Evolutionary conservation across 2,329 filamentous ascomycete genomes (phyloP), one percentile per base, ranked within the genome.

Genomic region (Fusarium camptoceras): DNA sequence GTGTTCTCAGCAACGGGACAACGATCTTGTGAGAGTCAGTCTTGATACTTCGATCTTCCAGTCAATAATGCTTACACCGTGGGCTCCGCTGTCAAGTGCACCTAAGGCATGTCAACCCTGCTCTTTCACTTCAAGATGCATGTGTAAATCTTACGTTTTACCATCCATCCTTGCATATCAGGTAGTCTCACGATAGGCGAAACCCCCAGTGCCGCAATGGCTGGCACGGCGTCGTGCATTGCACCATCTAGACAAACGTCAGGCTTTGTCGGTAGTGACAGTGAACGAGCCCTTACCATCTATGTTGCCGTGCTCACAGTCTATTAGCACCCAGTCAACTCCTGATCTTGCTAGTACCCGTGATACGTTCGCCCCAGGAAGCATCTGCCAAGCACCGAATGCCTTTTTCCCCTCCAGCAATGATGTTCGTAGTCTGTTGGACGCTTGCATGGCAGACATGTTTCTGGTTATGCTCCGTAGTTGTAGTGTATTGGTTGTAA

Each of bases 261-360:
- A 68, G 58, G 14, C n/a, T 24, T 24, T 7, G 11, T 47, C 9
- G 22, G 20, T 30, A 28, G 18, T 9, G 20, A 6, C 22, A 11
- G 15, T 18, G 18, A n/a, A 27, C 24, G 42, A 31, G 24, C 37
- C n/a, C 72, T 34, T 72, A 83, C 81, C 85, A 39, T 84, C 83
- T 61, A 87, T 79, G 66, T 83, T 85, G 11, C 85, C 85, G 71
- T 87, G 85, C 71, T 86, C 86, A 59, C 84, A 85, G 66, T 86
- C 86, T 53, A 87, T 86, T 77, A 91, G 82, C 12, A 93, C 86
- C 84, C 90, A 92, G 75, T 92, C 90, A 3, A 90, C 83, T 2
- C 89, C 90, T 2, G 85, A 79, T 57, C 88, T 82, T 3, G 91
- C 89, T 49, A 93, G 80, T 20, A 84, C 78, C 55, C 88, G 83